Base-by-base conservation (phyloP, 768 basidiomycete species). In the Boletus coccyginus region DNA sequence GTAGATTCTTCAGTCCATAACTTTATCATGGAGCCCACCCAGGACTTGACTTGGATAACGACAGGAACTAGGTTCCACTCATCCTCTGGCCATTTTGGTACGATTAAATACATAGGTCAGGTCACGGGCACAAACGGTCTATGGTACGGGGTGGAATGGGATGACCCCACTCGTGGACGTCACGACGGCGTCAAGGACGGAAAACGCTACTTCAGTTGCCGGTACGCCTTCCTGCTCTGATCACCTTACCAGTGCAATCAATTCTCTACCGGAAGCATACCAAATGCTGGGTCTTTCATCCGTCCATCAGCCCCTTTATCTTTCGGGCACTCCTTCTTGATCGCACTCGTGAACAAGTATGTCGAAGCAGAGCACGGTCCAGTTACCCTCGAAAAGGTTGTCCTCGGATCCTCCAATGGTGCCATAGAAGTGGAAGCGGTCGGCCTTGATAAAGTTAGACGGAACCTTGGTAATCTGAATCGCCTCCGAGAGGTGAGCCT, bases 111-210 rank as follows among this genome's bases (percentile, higher is more conserved):
- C 65, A 72, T 80, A 14, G 93, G 93, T 2, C 59, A 69, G 1
- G 84, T 95, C 19, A 74, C 82, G 17, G 80, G 80, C 14, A 84
- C 90, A 0, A 65, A 73, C 4, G 91, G 90, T 5, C 62, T 72
- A 13, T 98, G 95, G 95, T 78, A 94, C n/a, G 96, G 96, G n/a
- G 82, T 98, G 46, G 96, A 98, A 74, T 98, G 95, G 92, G 96
- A 98, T 66, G 87, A 93, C 64, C 81, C 86, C 19, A 57, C 69
- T 9, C 83, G 94, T 54, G 96, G 96, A 29, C 95, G 90, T 70
- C 94, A 98, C 69, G 84, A 89, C 62, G 96, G 96, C 7, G 68
- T 77, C 60, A 90, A 92, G 66, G 85, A 92, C 60, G 88, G 85
- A 46, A 81, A 78, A 59, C 79, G 77, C 40, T 94, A 96, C 72